phyloP scores from a whole-genome alignment of 139 green algal species.

The Tetradesmus lagerheimii region DNA sequence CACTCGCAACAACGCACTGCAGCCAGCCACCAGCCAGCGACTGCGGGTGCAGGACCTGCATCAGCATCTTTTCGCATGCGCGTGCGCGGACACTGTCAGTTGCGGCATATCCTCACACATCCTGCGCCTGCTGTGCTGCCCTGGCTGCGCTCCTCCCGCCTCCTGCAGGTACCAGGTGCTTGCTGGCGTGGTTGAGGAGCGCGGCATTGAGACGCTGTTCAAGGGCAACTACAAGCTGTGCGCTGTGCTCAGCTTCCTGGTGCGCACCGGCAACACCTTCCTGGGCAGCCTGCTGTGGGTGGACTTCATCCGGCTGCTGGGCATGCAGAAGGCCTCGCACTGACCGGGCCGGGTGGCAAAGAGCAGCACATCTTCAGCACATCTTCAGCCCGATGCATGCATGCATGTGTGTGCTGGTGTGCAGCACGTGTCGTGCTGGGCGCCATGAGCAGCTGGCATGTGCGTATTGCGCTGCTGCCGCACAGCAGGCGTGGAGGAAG shows the following conservation, averaged over 20 bases:
- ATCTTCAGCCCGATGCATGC: no score
- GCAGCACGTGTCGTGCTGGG: no score
- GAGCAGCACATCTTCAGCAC: no score
- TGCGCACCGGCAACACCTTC: conserved; percentile 92
- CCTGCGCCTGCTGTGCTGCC: not conserved
- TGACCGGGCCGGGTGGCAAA: not conserved
- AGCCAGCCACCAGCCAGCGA: not conserved
- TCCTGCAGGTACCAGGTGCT: conserved; percentile 79
- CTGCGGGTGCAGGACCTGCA: no score
- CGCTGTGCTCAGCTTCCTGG: conserved; percentile 81
- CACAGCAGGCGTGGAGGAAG: no score
- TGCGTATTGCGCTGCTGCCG: no score
- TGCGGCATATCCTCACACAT: not conserved
- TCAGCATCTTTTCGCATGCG: no score
- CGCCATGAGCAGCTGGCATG: no score
- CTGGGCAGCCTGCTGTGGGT: conserved; percentile 95
- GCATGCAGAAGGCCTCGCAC: conserved; percentile 70
- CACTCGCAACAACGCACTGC: no score
- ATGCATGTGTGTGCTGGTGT: not conserved
- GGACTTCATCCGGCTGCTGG: conserved; percentile 86
- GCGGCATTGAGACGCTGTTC: conserved; percentile 91
- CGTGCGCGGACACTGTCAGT: no score
- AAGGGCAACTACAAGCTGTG: conserved; percentile 74
- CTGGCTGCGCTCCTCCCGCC: not conserved
- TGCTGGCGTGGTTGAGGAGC: conserved; percentile 95